Percentiles rank a stretch among this genome's conserved stretches.
phyloP scores from a whole-genome alignment of 2,329 filamentous ascomycete species.

The Penicillium vulpinum region DNA sequence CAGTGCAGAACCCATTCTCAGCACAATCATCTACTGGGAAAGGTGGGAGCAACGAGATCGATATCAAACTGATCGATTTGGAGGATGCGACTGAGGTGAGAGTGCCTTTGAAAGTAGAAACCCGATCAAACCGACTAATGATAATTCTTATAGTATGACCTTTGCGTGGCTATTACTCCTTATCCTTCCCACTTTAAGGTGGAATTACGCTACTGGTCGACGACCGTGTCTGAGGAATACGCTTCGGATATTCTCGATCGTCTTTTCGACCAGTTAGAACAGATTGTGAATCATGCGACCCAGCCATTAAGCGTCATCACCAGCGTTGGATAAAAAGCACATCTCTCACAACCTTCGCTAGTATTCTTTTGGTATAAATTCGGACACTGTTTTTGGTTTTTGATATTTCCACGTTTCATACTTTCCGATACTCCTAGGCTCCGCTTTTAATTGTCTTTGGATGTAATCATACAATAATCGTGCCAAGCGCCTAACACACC shows the following conservation, averaged over 20 bases:
- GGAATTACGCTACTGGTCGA: conserved; percentile 1
- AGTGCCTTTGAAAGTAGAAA: not conserved
- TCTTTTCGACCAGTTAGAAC: not conserved
- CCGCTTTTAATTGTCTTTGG: not conserved
- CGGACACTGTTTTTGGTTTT: not conserved
- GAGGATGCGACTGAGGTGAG: not conserved
- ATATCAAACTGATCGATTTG: not conserved
- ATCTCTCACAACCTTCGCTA: not conserved
- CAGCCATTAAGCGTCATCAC: not conserved
- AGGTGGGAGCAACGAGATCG: not conserved
- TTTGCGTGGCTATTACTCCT: not conserved
- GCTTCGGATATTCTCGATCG: not conserved
- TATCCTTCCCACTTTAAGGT: not conserved
- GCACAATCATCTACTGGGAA: not conserved
- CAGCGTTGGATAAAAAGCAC: not conserved
- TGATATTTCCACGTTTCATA: not conserved
- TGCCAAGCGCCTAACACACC: too few species aligned
- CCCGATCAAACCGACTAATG: not conserved
- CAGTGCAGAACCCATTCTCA: not conserved
- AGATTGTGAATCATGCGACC: not conserved
- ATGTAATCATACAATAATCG: too few species aligned
- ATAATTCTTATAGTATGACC: not conserved
- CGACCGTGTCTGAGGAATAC: not conserved
- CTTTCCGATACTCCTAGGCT: not conserved
- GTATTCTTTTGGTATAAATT: not conserved